Percentiles rank a stretch among this genome's conserved stretches.
Evolutionary conservation across 768 basidiomycete genomes (phyloP).

Genomic region (Leccinum rimulosum): DNA sequence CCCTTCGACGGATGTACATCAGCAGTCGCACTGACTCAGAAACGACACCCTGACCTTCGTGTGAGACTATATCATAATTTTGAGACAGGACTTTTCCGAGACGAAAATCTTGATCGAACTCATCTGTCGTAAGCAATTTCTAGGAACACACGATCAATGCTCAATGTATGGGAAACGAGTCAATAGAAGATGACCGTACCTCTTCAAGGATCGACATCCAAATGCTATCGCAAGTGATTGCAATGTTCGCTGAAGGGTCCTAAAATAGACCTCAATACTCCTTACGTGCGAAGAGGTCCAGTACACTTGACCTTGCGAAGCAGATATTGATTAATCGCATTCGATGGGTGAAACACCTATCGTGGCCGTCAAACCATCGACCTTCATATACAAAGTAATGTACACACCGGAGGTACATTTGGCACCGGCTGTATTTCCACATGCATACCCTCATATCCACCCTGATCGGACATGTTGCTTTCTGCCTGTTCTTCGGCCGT

Average conservation of each 20-base stretch:
- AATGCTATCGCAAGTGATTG: slow-evolving; percentile 5
- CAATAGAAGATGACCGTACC: neutral
- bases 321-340: slow-evolving; percentile 6
- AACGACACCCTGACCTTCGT: neutral
- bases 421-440: neutral
- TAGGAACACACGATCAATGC: too few species aligned
- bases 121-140: neutral
- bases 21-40: neutral
- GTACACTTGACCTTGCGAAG: neutral
- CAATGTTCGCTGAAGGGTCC: slow-evolving; percentile 6
- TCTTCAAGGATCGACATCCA: slow-evolving; percentile 11
- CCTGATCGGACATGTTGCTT: too few species aligned
- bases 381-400: neutral
- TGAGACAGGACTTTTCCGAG: slow-evolving; percentile 1
- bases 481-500: too few species aligned
- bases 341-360: slow-evolving; percentile 4
- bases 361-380: neutral
- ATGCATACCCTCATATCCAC: too few species aligned
- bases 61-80: slow-evolving; percentile 2
- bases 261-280: neutral
- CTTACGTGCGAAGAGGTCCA: too few species aligned
- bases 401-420: neutral
- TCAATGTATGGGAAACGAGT: neutral
- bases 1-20: neutral
- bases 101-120: neutral